Conservation (phyloP, 202 grass and related monocot species). For the Zoysia matrella region DNA sequence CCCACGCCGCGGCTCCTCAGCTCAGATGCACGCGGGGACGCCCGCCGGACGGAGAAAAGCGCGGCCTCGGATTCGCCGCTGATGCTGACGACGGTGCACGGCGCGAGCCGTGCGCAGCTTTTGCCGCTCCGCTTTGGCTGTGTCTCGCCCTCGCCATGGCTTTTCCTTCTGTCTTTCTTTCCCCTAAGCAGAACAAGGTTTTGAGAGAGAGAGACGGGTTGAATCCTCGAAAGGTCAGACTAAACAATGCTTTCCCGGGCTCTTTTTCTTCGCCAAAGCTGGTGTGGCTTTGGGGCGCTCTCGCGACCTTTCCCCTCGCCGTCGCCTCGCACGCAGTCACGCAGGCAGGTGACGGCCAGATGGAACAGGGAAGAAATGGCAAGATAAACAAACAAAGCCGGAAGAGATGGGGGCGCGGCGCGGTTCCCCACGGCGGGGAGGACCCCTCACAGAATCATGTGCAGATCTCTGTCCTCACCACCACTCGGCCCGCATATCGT, state of each 20-base stretch:
- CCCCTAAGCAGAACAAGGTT: neutral
- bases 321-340: neutral
- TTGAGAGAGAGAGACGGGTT: neutral
- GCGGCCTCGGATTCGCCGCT: constrained; percentile 62
- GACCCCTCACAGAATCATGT: constrained; percentile 53
- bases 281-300: constrained; percentile 41
- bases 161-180: neutral
- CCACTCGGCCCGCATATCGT: neutral
- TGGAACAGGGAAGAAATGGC: constrained; percentile 8
- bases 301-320: neutral
- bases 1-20: constrained; percentile 1
- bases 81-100: constrained; percentile 55
- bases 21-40: constrained; percentile 46
- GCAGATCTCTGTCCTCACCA: constrained; percentile 65
- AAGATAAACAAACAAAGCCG: constrained; percentile 39
- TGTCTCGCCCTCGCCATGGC: neutral
- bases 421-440: constrained; percentile 42
- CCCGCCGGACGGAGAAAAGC: neutral
- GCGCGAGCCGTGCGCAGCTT: constrained; percentile 39
- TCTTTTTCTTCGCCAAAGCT: constrained; percentile 48
- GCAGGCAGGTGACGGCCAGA: constrained; percentile 16
- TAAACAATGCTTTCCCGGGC: constrained; percentile 41
- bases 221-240: constrained; percentile 34
- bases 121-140: constrained; percentile 1
- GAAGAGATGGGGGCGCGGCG: constrained; percentile 42